phyloP scores from a whole-genome alignment of 352 stramenopile genomes.

The Phytophthora chlamydospora region DNA sequence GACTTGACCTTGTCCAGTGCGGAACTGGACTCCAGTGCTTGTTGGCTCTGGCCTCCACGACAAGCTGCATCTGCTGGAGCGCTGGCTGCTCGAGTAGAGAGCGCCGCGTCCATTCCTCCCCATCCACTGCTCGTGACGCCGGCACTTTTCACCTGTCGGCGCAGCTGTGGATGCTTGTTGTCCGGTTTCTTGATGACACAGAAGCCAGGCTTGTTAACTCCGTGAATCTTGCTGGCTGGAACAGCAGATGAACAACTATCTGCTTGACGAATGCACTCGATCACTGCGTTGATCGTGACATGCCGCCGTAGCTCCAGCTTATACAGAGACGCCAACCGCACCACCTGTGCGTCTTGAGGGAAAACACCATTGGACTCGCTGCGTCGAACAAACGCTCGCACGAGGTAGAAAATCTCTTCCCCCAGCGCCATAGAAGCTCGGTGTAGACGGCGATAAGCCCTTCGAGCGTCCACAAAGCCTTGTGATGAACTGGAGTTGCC shows the following conservation, averaged over 20 bases:
- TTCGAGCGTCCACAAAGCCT: slow-evolving; percentile 25
- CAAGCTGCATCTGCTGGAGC: slow-evolving; percentile 9
- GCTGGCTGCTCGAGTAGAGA: slow-evolving; percentile 17
- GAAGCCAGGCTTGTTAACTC: neutral
- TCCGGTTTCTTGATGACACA: slow-evolving; percentile 7
- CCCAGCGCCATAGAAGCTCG: slow-evolving; percentile 43
- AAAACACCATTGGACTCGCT: slow-evolving; percentile 54
- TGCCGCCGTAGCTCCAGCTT: slow-evolving; percentile 64
- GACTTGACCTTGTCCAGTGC: slow-evolving; percentile 36
- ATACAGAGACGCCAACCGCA: slow-evolving; percentile 65
- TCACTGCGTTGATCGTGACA: slow-evolving; percentile 54
- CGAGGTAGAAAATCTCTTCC: slow-evolving; percentile 51
- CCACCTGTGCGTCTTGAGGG: slow-evolving; percentile 43
- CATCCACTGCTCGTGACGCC: neutral
- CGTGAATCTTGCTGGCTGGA: neutral
- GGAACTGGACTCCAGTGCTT: slow-evolving; percentile 16
- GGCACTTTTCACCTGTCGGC: slow-evolving; percentile 23
- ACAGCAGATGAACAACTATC: neutral
- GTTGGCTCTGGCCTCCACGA: slow-evolving; percentile 12
- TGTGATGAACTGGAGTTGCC: neutral
- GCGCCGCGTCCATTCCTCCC: neutral
- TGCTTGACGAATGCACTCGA: slow-evolving; percentile 38
- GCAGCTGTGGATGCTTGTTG: slow-evolving; percentile 7
- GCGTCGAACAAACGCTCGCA: slow-evolving; percentile 45
- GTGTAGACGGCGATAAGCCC: slow-evolving; percentile 48